Base-by-base conservation (phyloP, 805 yeast genomes). In the Wilhelminamyces savonicus region DNA sequence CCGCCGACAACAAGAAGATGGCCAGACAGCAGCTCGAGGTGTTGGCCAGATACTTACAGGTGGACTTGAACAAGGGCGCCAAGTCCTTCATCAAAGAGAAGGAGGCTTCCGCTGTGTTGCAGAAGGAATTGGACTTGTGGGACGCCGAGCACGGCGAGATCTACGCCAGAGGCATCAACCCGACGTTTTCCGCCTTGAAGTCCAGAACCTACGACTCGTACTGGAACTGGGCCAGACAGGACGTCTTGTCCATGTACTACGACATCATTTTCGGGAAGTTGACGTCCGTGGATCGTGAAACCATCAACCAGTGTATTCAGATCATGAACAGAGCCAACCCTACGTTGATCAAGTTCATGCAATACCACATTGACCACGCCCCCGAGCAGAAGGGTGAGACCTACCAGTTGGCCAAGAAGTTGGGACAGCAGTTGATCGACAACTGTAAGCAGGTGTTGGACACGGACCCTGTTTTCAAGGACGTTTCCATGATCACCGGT, bases 151-250 rank as follows among this genome's bases (percentile, higher is more conserved):
- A 80, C 55, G 98, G 98, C 46, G 98, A 92, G 50, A 79, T 79
- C 52, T 92, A 88, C 58, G 88, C 96, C 28, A 74, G 78, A 35
- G 97, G 98, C 55, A 81, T 92, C 48, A 69, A 78, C 43, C 95
- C 97, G 24, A 77, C 81, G 4, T 92, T 92, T 66, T 83, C 95
- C 19, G 72, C 90, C 39, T 74, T 83, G 64, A 92, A 92, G 69
- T 95, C 97, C 17, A 83, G 98, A 69, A 78, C 82, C 31, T 92
- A 90, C 60, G 97, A 92, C 63, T 87, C 97, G 14, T 87, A 88
- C 63, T 92, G 98, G 98, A 94, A 94, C 63, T 92, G 98, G 98
- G 97, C 97, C 27, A 84, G 97, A 62, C 98, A 92, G 69, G 95
- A 92, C 57, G 83, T 92, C 37, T 68, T 92, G 46, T 76, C 87